Conservation (phyloP, 2,329 filamentous ascomycete genomes). For the Magnaporthales sp. region DNA sequence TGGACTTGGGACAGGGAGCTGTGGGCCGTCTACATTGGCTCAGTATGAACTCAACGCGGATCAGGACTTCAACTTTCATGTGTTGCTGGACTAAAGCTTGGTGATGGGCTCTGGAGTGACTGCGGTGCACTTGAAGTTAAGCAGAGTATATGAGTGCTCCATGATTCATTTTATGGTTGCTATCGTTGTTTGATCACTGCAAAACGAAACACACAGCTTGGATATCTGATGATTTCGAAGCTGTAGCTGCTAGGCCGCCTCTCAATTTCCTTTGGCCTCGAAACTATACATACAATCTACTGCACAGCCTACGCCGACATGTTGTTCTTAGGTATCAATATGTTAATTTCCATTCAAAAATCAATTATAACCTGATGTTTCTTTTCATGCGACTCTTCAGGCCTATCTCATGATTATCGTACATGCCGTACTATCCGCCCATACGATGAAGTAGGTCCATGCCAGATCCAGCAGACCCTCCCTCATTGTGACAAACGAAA, state of each 20-base stretch:
- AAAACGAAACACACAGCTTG: not conserved
- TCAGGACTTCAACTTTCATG: constrained; percentile 32
- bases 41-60: constrained; percentile 34
- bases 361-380: not conserved
- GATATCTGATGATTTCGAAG: not conserved
- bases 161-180: not conserved
- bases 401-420: not conserved
- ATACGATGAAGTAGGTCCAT: not conserved
- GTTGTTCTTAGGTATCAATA: not conserved
- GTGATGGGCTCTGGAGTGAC: not conserved
- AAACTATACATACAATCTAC: not conserved
- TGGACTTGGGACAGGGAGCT: constrained; percentile 53
- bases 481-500: not conserved
- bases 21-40: constrained; percentile 46
- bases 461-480: not conserved
- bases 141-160: not conserved
- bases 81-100: constrained; percentile 31
- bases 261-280: not conserved
- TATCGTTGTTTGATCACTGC: not conserved
- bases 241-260: not conserved
- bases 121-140: not conserved
- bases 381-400: not conserved
- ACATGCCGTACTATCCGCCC: not conserved
- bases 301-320: not conserved
- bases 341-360: not conserved